Evolutionary conservation across 2,329 filamentous ascomycete species (phyloP).

Genomic region (Arthrocladium fulminans): DNA sequence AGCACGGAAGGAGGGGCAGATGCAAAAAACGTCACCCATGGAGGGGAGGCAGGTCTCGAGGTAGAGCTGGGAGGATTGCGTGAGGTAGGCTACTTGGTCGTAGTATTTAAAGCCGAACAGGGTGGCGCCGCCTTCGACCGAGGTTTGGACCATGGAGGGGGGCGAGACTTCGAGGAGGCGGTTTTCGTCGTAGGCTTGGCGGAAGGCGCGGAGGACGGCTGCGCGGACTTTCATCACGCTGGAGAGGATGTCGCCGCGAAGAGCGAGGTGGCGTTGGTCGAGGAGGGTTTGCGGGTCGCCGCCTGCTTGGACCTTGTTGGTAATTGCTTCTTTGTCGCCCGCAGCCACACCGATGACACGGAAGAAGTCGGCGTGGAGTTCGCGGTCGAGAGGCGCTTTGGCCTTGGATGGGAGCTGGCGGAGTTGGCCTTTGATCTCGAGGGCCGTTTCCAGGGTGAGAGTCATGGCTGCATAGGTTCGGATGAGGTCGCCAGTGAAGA

Average conservation of each 20-base stretch:
- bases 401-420: constrained; percentile 67
- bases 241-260: constrained; percentile 76
- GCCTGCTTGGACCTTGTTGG: constrained; percentile 65
- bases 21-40: constrained; percentile 91
- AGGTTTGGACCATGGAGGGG: constrained; percentile 85
- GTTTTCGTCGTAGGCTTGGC: constrained; percentile 66
- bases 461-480: constrained; percentile 88
- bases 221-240: constrained; percentile 80
- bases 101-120: constrained; percentile 88
- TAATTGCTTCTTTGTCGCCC: constrained; percentile 82
- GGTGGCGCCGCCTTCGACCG: constrained; percentile 86
- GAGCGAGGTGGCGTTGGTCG: constrained; percentile 73
- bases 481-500: constrained; percentile 70
- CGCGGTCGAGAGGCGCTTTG: constrained; percentile 72
- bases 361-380: constrained; percentile 86
- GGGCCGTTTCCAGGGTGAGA: constrained; percentile 76
- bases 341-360: constrained; percentile 69
- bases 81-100: constrained; percentile 81
- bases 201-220: constrained; percentile 71
- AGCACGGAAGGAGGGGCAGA: constrained; percentile 96
- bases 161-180: constrained; percentile 76
- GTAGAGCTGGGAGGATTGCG: constrained; percentile 94
- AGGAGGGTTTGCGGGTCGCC: constrained; percentile 65
- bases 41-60: constrained; percentile 88
- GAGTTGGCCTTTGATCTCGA: constrained; percentile 77